Evolutionary conservation across 2,329 filamentous ascomycete genomes (phyloP).

Genomic region (Didymella segeticola): DNA sequence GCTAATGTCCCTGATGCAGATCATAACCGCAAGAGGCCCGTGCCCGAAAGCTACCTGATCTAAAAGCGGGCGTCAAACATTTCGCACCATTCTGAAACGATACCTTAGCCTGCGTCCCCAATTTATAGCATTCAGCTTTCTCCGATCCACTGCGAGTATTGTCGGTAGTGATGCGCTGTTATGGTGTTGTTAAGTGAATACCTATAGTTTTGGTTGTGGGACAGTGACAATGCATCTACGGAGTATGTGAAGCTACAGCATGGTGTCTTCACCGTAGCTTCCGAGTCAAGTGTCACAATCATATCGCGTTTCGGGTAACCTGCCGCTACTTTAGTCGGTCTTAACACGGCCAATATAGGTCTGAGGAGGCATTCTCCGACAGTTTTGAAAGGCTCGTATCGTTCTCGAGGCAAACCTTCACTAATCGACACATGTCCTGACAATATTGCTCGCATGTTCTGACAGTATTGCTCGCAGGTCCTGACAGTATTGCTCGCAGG

Average conservation of each 20-base stretch:
- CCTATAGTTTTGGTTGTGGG: no score
- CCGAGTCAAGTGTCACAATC: background rate
- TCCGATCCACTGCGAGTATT: background rate
- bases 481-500: no score
- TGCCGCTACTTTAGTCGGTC: constrained; percentile 13
- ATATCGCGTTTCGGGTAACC: constrained; percentile 14
- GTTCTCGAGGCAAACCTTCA: constrained; percentile 7
- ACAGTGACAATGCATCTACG: background rate
- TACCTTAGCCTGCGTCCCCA: constrained; percentile 18
- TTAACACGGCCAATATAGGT: constrained; percentile 9
- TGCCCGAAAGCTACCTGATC: constrained; percentile 20
- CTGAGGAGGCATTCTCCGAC: constrained; percentile 3
- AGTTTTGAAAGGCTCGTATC: constrained; percentile 1
- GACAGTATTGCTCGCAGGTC: constrained; percentile 1
- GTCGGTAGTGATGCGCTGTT: background rate
- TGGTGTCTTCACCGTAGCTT: background rate
- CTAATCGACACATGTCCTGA: constrained; percentile 2
- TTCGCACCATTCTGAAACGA: constrained; percentile 29
- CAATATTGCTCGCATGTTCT: constrained; percentile 7
- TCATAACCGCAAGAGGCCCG: constrained; percentile 27
- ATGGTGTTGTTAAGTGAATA: background rate
- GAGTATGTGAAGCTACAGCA: background rate
- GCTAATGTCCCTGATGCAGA: constrained; percentile 24
- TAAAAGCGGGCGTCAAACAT: constrained; percentile 21
- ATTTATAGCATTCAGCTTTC: background rate